Conservation (phyloP, 2,329 filamentous ascomycete genomes). For the Aspergillus piperis region DNA sequence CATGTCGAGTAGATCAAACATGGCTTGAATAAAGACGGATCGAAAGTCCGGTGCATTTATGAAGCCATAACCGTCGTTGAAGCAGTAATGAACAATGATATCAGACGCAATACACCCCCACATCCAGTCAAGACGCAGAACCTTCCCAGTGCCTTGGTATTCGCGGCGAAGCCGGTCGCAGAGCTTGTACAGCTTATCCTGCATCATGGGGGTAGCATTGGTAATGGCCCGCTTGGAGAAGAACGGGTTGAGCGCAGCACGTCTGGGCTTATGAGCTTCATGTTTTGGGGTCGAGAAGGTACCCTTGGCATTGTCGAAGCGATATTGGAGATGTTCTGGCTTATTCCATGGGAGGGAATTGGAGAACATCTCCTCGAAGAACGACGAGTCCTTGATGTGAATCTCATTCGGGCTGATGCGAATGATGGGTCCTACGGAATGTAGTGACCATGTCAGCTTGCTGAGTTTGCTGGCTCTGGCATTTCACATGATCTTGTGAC, state of each 20-base stretch:
- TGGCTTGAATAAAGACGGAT: slow-evolving; percentile 15
- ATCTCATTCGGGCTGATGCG: slow-evolving; percentile 22
- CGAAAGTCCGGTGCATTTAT: slow-evolving; percentile 10
- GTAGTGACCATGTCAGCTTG: neutral
- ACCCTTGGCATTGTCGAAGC: slow-evolving; percentile 17
- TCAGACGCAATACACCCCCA: slow-evolving; percentile 21
- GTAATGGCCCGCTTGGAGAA: slow-evolving; percentile 44
- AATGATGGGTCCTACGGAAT: slow-evolving; percentile 15
- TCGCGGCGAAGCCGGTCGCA: slow-evolving; percentile 12
- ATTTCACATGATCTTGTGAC: neutral
- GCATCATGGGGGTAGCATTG: slow-evolving; percentile 31
- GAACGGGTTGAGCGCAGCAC: slow-evolving; percentile 45
- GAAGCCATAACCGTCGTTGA: slow-evolving; percentile 15
- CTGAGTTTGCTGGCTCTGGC: too few species aligned
- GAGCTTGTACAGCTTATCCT: slow-evolving; percentile 15
- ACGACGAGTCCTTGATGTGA: slow-evolving; percentile 17
- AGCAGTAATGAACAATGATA: slow-evolving; percentile 19
- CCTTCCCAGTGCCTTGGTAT: slow-evolving; percentile 11
- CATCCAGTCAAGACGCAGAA: slow-evolving; percentile 16
- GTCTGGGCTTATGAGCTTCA: slow-evolving; percentile 44
- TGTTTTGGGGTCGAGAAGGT: slow-evolving; percentile 36
- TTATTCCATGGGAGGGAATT: slow-evolving; percentile 19
- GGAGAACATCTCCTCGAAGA: slow-evolving; percentile 19
- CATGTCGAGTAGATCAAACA: slow-evolving; percentile 8
- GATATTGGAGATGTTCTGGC: slow-evolving; percentile 13